Conservation (phyloP, 805 yeast species). For the Hanseniaspora jakobsenii region DNA sequence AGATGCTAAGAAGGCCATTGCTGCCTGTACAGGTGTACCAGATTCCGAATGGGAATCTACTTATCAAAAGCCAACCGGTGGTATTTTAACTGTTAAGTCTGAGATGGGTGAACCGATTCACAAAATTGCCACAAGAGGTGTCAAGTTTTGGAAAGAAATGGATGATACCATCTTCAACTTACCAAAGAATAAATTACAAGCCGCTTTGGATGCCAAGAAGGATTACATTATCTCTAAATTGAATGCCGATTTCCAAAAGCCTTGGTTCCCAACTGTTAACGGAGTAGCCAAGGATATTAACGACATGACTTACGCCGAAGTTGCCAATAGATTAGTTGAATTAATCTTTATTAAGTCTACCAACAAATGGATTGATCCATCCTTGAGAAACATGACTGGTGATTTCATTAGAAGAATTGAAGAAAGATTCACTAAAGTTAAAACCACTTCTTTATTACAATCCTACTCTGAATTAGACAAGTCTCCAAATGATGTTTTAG, state of each 20-base stretch:
- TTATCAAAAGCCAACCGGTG: slow-evolving; percentile 92
- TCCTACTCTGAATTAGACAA: slow-evolving; percentile 52
- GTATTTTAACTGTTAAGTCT: slow-evolving; percentile 87
- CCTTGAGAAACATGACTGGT: slow-evolving; percentile 79
- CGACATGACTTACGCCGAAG: slow-evolving; percentile 92
- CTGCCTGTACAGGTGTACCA: slow-evolving; percentile 77
- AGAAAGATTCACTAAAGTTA: slow-evolving; percentile 69
- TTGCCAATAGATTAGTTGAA: slow-evolving; percentile 75
- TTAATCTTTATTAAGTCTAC: slow-evolving; percentile 74
- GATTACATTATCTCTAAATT: slow-evolving; percentile 73
- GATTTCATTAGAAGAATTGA: slow-evolving; percentile 85
- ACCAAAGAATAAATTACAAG: slow-evolving; percentile 79
- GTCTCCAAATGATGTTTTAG: slow-evolving; percentile 48
- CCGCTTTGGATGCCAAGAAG: slow-evolving; percentile 69
- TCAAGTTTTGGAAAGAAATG: slow-evolving; percentile 90
- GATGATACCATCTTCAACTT: slow-evolving; percentile 85
- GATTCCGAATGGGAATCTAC: slow-evolving; percentile 88
- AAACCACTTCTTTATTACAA: slow-evolving; percentile 60
- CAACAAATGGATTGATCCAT: slow-evolving; percentile 71
- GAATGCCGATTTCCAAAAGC: slow-evolving; percentile 93
- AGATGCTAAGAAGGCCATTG: slow-evolving; percentile 87
- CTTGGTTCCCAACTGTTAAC: slow-evolving; percentile 77
- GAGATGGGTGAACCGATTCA: slow-evolving; percentile 99
- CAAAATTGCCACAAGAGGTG: slow-evolving; percentile 97
- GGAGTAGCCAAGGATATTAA: slow-evolving; percentile 78